Evolutionary conservation across 2,329 filamentous ascomycete species (phyloP).

Genomic region (Fusarium annulatum): DNA sequence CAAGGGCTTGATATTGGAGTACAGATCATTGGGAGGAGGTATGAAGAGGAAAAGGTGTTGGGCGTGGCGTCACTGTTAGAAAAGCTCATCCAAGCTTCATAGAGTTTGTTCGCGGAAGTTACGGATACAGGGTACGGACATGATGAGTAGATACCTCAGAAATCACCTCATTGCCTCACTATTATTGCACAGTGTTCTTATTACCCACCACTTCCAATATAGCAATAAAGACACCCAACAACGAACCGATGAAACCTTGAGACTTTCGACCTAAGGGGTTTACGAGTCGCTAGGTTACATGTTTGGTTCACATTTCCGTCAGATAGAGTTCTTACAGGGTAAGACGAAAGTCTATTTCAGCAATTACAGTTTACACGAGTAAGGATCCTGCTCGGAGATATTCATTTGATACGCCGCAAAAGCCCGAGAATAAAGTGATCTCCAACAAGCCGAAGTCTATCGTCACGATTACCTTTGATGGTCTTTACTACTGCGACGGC

Average conservation of each 20-base stretch:
- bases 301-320: neutral
- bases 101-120: accelerated
- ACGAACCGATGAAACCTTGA: neutral
- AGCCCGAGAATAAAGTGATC: neutral
- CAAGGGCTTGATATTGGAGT: neutral
- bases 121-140: accelerated
- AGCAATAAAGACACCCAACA: neutral
- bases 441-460: neutral
- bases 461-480: neutral
- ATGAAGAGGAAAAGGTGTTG: slow-evolving; percentile 1
- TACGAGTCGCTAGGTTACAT: neutral
- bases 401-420: neutral
- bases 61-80: neutral
- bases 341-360: neutral
- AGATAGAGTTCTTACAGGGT: neutral
- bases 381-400: neutral
- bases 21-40: neutral
- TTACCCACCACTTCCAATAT: neutral
- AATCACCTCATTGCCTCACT: neutral
- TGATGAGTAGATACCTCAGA: no score
- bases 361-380: neutral
- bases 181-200: accelerated
- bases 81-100: neutral
- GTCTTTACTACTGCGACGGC: neutral
- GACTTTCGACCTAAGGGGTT: neutral